These are phyloP conservation scores for Microthyrium microscopicum DNA, from an alignment of 2,329 filamentous ascomycete species.

Conservation along the genomic window DNA sequence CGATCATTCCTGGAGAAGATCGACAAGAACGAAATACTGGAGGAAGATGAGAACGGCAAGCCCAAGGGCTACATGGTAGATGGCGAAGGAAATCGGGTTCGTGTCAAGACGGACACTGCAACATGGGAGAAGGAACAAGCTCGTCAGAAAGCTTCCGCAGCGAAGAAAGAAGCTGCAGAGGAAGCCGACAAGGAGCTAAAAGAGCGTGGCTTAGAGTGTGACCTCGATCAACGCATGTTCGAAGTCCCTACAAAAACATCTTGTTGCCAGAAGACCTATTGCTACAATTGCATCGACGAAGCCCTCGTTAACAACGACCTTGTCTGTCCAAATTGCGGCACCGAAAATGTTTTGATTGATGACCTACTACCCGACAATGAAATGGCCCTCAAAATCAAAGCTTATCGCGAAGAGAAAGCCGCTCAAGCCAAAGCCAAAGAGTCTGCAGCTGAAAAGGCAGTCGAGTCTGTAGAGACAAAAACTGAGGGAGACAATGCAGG, in stretches of 20 bases:
- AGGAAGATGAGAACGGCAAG: slow-evolving; percentile 50
- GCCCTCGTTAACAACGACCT: slow-evolving; percentile 97
- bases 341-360: slow-evolving; percentile 83
- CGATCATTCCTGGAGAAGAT: slow-evolving; percentile 90
- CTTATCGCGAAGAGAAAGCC: slow-evolving; percentile 43
- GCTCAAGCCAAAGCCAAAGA: slow-evolving; percentile 10
- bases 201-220: slow-evolving; percentile 77
- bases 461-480: slow-evolving; percentile 1
- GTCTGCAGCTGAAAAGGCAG: not conserved
- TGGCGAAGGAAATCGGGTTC: slow-evolving; percentile 91
- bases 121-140: slow-evolving; percentile 96
- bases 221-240: slow-evolving; percentile 95
- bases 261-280: slow-evolving; percentile 96
- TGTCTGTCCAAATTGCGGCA: slow-evolving; percentile 80
- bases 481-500: slow-evolving; percentile 3
- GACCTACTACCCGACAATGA: slow-evolving; percentile 73
- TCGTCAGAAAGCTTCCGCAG: slow-evolving; percentile 73
- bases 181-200: slow-evolving; percentile 73
- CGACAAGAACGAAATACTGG: slow-evolving; percentile 67
- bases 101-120: slow-evolving; percentile 86
- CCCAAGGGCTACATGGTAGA: slow-evolving; percentile 92
- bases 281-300: slow-evolving; percentile 99
- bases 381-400: slow-evolving; percentile 59
- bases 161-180: slow-evolving; percentile 59
- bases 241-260: slow-evolving; percentile 98